Evolutionary conservation across 129 eudicot genomes (phyloP), one percentile per base, ranked within the genome.

Genomic region (Artemisia tridentata): DNA sequence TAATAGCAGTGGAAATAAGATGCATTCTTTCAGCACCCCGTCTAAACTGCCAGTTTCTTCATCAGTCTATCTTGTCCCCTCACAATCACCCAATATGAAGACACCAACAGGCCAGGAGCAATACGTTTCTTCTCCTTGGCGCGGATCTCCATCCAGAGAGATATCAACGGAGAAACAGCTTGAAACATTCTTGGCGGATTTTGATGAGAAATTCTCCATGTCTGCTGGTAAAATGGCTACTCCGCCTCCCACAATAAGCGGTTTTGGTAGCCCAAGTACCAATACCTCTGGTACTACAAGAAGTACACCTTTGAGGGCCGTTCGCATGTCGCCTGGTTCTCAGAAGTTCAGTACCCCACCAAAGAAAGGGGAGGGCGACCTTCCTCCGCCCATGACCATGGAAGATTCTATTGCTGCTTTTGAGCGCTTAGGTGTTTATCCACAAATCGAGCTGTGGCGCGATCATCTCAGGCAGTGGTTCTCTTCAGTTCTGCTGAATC

Each of bases 391-490:
- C 47, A 93, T 93, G 97, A 87, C 99, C 47, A 90, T 87, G 92
- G 93, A 90, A 84, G 99, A 87, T 74, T 84, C 93, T 13, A 80
- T 85, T 71, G 92, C 80, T 75, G 92, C 91, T 59, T 93, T 87
- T 82, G 79, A 81, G 58, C 82, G 75, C 60, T 73, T 87, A 71
- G 91, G 97, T 50, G 83, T 93, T 74, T 87, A 93, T 85, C 97
- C 99, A 21, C 86, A 93, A 76, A 90, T 93, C 29, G 99, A 93
- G 80, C 83, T 84, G 67, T 93, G 99, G 99, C 92, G 96, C 34
- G 99, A 93, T 76, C 80, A 67, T 64, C 88, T 93, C 20, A 84
- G 99, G 72, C 97, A 93, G 82, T 93, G 99, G 99, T 93, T 93
- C 77, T 93, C 99, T 77, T 84, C 84, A 5, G 83, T 79, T 70